These are phyloP conservation scores for Calonectria leucothoes DNA, from an alignment of 2,329 filamentous ascomycete genomes.

Conservation along the genomic window DNA sequence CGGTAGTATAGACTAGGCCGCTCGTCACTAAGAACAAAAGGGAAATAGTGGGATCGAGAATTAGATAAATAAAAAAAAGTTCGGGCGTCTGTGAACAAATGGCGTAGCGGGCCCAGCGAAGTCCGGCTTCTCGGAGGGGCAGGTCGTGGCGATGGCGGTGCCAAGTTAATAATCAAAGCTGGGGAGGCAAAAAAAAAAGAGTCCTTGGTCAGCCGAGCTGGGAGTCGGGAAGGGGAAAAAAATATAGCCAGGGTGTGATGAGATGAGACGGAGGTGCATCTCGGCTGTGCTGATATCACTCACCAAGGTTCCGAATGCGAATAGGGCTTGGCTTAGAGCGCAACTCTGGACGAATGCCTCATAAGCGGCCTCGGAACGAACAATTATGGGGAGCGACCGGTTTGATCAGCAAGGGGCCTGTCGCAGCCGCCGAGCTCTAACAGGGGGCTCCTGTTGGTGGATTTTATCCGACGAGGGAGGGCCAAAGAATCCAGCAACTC, in stretches of 20 bases:
- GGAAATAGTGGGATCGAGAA: conserved; percentile 14
- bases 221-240: not conserved
- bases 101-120: conserved; percentile 15
- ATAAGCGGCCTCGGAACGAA: not conserved
- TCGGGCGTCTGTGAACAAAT: not conserved
- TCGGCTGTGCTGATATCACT: conserved; percentile 12
- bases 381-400: not conserved
- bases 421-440: conserved; percentile 8
- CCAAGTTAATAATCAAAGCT: conserved; percentile 22
- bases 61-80: conserved; percentile 15
- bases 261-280: conserved; percentile 26
- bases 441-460: conserved; percentile 22
- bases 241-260: conserved; percentile 12
- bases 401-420: conserved; percentile 10
- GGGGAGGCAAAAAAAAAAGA: not conserved
- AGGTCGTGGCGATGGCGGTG: conserved; percentile 14
- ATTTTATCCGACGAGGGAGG: not conserved
- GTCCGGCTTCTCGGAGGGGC: conserved; percentile 28
- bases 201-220: conserved; percentile 10
- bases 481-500: not conserved
- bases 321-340: not conserved
- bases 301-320: not conserved
- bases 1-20: not conserved
- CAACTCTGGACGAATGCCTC: not conserved
- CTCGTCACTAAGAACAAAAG: conserved; percentile 26